A percentile compares a stretch with the other conserved stretches of the same genome.
These are phyloP conservation scores for Paramecium sonneborni DNA, from an alignment of 73 alveolate genomes.

Conservation along the genomic window DNA sequence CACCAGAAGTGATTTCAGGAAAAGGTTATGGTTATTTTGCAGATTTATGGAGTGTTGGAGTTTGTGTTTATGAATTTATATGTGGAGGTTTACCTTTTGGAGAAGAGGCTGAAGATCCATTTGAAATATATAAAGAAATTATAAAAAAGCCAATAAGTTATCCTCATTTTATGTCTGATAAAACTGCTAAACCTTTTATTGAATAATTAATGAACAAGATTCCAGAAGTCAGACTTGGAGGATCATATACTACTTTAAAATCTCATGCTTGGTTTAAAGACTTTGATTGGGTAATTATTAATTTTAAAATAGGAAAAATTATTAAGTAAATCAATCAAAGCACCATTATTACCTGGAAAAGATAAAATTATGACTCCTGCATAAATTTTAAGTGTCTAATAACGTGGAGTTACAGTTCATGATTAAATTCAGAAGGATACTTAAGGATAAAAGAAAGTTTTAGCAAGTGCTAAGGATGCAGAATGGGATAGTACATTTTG, in stretches of 20 bases:
- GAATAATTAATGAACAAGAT: constrained; percentile 62
- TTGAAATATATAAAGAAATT: constrained; percentile 77
- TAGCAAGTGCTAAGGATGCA: constrained; percentile 50
- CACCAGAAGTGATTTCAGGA: constrained; percentile 71
- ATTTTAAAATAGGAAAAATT: neutral
- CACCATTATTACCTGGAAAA: constrained; percentile 20
- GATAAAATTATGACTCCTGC: constrained; percentile 40
- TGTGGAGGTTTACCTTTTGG: constrained; percentile 85
- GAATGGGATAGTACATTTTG: constrained; percentile 54
- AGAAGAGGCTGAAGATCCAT: constrained; percentile 78
- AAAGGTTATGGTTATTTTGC: constrained; percentile 64
- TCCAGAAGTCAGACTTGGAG: constrained; percentile 68
- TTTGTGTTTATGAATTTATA: constrained; percentile 55
- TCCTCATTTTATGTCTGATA: constrained; percentile 59
- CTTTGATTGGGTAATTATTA: constrained; percentile 54
- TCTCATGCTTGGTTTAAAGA: constrained; percentile 65
- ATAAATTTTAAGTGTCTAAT: neutral
- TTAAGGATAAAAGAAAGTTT: constrained; percentile 39
- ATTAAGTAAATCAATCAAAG: neutral
- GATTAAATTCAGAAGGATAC: constrained; percentile 34
- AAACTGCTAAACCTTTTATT: constrained; percentile 57
- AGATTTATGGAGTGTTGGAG: constrained; percentile 69
- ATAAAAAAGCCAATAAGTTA: constrained; percentile 62
- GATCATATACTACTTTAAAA: constrained; percentile 53
- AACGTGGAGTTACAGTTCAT: neutral